Evolutionary conservation across 495 filamentous ascomycete genomes (phyloP).

Genomic region (Penicillium malachiteum): DNA sequence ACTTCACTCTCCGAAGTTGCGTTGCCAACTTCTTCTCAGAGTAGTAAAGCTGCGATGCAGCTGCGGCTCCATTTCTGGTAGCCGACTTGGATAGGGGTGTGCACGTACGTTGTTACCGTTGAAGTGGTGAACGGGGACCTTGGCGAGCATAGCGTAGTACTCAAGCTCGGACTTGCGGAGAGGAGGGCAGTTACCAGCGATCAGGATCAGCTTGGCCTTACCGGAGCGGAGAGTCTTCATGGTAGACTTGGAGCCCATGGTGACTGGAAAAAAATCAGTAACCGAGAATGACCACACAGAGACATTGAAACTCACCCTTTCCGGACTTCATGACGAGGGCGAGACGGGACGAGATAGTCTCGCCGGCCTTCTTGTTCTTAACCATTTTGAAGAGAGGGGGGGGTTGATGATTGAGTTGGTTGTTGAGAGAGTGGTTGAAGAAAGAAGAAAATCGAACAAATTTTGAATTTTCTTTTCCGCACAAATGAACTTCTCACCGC

Average conservation of each 20-base stretch:
- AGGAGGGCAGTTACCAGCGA: constrained; percentile 93
- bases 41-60: constrained; percentile 32
- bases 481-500: constrained; percentile 8
- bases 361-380: constrained; percentile 93
- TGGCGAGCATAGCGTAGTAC: constrained; percentile 89
- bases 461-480: neutral
- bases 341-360: constrained; percentile 86
- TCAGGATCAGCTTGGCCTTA: constrained; percentile 67
- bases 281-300: constrained; percentile 1
- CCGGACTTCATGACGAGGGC: constrained; percentile 98
- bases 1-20: constrained; percentile 62
- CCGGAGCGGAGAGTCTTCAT: constrained; percentile 84
- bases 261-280: constrained; percentile 46
- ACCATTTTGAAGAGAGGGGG: constrained; percentile 34
- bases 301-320: constrained; percentile 52
- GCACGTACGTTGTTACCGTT: constrained; percentile 92
- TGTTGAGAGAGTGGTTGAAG: neutral
- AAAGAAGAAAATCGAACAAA: constrained; percentile 1
- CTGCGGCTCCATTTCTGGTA: constrained; percentile 13
- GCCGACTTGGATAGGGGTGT: constrained; percentile 11
- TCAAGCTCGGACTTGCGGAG: constrained; percentile 94
- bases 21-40: constrained; percentile 28
- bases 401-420: constrained; percentile 7
- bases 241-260: constrained; percentile 91
- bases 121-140: constrained; percentile 97